Evolutionary conservation across 768 basidiomycete species (phyloP).

Genomic region (Russula vinacea): DNA sequence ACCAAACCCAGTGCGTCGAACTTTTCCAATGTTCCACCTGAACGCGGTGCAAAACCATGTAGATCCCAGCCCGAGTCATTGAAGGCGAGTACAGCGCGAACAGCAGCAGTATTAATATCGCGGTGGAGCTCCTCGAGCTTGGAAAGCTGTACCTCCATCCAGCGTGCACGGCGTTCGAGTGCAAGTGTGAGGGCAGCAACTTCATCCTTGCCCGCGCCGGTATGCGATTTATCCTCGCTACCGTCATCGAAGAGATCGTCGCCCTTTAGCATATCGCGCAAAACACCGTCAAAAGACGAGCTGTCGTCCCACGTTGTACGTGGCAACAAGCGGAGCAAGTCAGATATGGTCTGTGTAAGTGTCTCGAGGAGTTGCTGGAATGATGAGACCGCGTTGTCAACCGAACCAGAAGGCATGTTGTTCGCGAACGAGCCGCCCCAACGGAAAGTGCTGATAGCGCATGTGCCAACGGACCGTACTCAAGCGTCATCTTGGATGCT

Average conservation of each 20-base stretch:
- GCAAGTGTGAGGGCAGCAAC: constrained; percentile 80
- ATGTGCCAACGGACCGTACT: constrained; percentile 82
- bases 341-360: constrained; percentile 85
- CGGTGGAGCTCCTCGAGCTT: constrained; percentile 87
- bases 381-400: constrained; percentile 85
- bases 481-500: constrained; percentile 74
- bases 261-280: constrained; percentile 85
- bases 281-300: constrained; percentile 81
- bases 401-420: constrained; percentile 82
- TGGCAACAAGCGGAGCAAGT: constrained; percentile 77
- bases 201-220: constrained; percentile 68
- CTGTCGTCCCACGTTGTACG: constrained; percentile 89
- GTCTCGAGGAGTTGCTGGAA: constrained; percentile 89
- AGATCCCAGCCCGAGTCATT: constrained; percentile 86
- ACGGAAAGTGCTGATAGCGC: constrained; percentile 83
- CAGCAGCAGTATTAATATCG: constrained; percentile 86
- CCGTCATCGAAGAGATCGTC: constrained; percentile 78
- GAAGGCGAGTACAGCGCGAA: constrained; percentile 74
- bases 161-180: constrained; percentile 82
- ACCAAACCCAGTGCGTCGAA: constrained; percentile 63
- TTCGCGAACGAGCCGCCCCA: constrained; percentile 82
- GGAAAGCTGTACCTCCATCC: constrained; percentile 90
- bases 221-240: constrained; percentile 56
- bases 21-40: constrained; percentile 60
- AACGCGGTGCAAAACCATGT: constrained; percentile 62